Percentiles rank a stretch among this genome's conserved stretches.
Evolutionary conservation across 2,329 filamentous ascomycete species (phyloP).

Genomic region (Albophoma yamanashiensis): DNA sequence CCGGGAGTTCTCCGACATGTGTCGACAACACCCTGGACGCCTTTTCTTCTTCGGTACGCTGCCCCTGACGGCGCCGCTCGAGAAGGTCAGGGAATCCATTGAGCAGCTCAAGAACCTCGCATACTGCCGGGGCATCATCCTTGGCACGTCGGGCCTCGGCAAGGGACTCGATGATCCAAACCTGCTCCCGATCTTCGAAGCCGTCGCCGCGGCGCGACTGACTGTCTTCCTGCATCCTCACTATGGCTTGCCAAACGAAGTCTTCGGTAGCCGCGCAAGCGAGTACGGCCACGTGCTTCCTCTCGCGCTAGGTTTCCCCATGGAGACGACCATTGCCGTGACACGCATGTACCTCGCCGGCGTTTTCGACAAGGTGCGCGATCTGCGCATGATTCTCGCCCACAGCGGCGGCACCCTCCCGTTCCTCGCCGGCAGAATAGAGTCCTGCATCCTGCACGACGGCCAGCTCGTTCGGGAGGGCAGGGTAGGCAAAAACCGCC

Average conservation of each 20-base stretch:
- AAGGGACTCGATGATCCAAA: slow-evolving; percentile 67
- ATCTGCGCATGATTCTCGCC: slow-evolving; percentile 65
- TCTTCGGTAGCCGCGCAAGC: slow-evolving; percentile 62
- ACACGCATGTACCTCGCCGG: slow-evolving; percentile 79
- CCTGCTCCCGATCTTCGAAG: slow-evolving; percentile 61
- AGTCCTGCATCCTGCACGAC: slow-evolving; percentile 80
- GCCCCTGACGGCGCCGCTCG: slow-evolving; percentile 58
- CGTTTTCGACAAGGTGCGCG: slow-evolving; percentile 66
- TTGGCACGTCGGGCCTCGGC: slow-evolving; percentile 76
- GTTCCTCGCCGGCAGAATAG: slow-evolving; percentile 78
- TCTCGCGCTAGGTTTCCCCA: slow-evolving; percentile 75
- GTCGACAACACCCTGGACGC: slow-evolving; percentile 51
- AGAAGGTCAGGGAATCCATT: slow-evolving; percentile 56
- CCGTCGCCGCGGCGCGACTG: slow-evolving; percentile 52
- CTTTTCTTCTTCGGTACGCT: slow-evolving; percentile 78
- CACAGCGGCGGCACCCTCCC: slow-evolving; percentile 85
- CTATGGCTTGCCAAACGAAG: slow-evolving; percentile 72
- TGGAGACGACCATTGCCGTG: slow-evolving; percentile 88
- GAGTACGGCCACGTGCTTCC: slow-evolving; percentile 84
- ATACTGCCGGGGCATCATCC: slow-evolving; percentile 73
- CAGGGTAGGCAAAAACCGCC: slow-evolving; percentile 34
- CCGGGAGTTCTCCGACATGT: slow-evolving; percentile 64
- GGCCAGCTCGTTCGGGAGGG: slow-evolving; percentile 59
- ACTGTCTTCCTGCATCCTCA: slow-evolving; percentile 84
- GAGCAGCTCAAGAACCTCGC: slow-evolving; percentile 47